phyloP scores from a whole-genome alignment of 371 early-diverging fungal genomes.

The Nematocida homosporus region DNA sequence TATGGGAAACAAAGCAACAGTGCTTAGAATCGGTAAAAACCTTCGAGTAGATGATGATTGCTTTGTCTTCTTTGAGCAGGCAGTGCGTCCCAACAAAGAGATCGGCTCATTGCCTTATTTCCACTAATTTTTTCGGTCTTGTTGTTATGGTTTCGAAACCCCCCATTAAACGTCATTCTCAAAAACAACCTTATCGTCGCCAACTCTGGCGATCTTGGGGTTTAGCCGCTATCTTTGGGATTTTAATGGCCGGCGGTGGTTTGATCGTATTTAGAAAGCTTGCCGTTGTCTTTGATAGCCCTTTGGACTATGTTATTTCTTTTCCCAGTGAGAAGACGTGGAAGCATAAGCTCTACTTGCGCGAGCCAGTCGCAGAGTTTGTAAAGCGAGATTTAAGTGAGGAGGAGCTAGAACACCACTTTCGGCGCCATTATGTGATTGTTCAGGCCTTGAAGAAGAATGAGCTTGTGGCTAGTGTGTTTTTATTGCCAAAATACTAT shows the following conservation, averaged over 20 bases:
- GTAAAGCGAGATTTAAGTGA: neutral
- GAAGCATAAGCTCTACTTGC: neutral
- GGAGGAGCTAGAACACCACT: neutral
- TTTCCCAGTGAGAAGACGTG: constrained; percentile 12
- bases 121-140: constrained; percentile 39
- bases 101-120: constrained; percentile 45
- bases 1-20: constrained; percentile 65
- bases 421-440: constrained; percentile 29
- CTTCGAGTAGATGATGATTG: constrained; percentile 51
- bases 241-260: neutral
- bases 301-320: constrained; percentile 39
- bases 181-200: neutral
- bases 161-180: neutral
- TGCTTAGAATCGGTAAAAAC: constrained; percentile 60
- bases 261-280: neutral
- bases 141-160: neutral
- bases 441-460: constrained; percentile 3
- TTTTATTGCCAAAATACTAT: constrained; percentile 31
- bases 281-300: constrained; percentile 3
- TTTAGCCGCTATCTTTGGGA: no score
- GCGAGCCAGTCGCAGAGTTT: constrained; percentile 26
- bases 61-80: constrained; percentile 59
- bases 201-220: no score
- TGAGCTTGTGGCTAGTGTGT: constrained; percentile 26
- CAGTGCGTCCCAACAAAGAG: constrained; percentile 16